Evolutionary conservation across 1,284 basidiomycete species (phyloP), one percentile per base, ranked within the genome.

Genomic region (Gymnopus androsaceus): DNA sequence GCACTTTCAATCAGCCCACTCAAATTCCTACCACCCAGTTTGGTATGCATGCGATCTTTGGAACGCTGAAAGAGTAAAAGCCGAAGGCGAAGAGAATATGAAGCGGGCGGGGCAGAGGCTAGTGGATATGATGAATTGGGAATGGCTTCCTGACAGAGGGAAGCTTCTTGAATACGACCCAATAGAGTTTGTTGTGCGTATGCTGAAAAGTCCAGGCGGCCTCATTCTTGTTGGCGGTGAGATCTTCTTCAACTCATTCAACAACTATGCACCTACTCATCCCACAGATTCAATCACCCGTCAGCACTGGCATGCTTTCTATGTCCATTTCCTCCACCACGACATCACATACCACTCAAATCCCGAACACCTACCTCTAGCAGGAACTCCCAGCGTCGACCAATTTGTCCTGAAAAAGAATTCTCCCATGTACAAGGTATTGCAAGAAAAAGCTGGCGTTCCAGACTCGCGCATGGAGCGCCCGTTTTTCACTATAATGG

Each of bases 391-490:
- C 19, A 50, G 38, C 38, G 48, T 50, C n/a, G 48, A 38, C 17
- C 55, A 57, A 31, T 51, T 52, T 31, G 55, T 57, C 23, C 55
- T 57, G 4, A 42, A 31, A 4, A 50, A 42, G 28, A 38, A 23
- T 33, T 27, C 48, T 2, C 40, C 38, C 12, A 51, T 57, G 49
- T 47, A 49, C 4, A 44, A 46, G 28, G 21, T 47, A 14, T 27
- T 57, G 3, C 38, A 44, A 23, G 49, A 52, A 41, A 51, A 45
- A 36, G 37, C 55, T 31, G 55, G 55, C 14, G 55, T 57, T 9
- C 55, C 55, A 8, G 25, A 33, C 30, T 57, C 55, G 33, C 49
- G 55, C 7, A 44, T 57, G 48, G 31, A 57, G 37, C 49, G 55
- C 8, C 55, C 55, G 8, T 57, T 57, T 23, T 28, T 57, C 14